Base-by-base conservation (phyloP, 768 basidiomycete species). In the Agaricus subrufescens region DNA sequence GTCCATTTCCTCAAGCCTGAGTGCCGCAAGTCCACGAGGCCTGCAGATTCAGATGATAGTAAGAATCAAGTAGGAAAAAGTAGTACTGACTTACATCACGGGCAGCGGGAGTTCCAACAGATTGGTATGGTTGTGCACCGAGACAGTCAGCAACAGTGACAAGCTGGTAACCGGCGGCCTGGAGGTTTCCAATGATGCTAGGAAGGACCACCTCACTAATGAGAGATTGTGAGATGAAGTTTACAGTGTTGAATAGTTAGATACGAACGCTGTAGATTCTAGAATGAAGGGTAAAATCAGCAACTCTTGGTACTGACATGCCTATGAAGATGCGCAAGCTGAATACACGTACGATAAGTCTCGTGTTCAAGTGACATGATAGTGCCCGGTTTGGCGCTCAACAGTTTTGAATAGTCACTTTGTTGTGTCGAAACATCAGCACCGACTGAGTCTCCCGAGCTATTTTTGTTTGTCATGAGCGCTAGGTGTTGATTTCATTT, bases 291-390 rank as follows among this genome's bases (percentile, higher is more conserved):
- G 19, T 19, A 19, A 19, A 19, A 19, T 19, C 19, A 19, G 19
- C 19, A 19, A 19, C 19, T 19, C 19, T 19, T 19, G 19, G 1
- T 19, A 19, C 1, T 19, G 19, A 19, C 19, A 19, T 19, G 19
- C 19, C 19, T 19, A 19, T 19, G 19, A 19, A 19, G 19, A 19
- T 19, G 19, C 19, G 19, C 19, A 19, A 19, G 19, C 19, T 19
- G 19, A 19, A 47, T 34, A 39, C n/a, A 61, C 62, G 54, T 61
- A 71, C 66, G 51, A 30, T 66, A 52, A 1, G 66, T 66, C 44
- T 75, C 72, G 50, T 76, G 75, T 52, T 73, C 73, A 34, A 76
- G 66, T 30, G 75, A 60, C n/a, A 75, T 60, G 52, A 74, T 58
- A 1, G 61, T 73, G 46, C 52, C 56, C 3, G 74, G 73, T 30